Percentiles rank a stretch among this genome's conserved stretches.
Conservation (phyloP, 371 early-diverging fungal species). For the Apophysomyces elegans region DNA sequence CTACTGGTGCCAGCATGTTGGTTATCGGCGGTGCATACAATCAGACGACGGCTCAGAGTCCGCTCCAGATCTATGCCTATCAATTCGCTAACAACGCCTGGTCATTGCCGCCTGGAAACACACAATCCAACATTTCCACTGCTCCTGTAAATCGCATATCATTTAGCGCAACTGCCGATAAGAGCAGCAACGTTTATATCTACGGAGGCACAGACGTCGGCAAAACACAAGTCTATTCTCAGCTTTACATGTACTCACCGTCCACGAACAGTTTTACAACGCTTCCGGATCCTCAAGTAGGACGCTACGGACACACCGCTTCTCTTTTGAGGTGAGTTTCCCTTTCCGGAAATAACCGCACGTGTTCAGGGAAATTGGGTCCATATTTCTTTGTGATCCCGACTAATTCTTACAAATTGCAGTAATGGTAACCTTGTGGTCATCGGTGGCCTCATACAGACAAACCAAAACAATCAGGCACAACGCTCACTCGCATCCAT, state of each 20-base stretch:
- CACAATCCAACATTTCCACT: conserved; percentile 10
- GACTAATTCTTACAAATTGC: conserved; percentile 12
- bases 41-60: conserved; percentile 4
- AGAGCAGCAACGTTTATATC: conserved; percentile 26
- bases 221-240: conserved; percentile 19
- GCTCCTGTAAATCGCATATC: conserved; percentile 28
- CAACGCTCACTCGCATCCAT: conserved; percentile 22
- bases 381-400: conserved; percentile 8
- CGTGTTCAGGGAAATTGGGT: conserved; percentile 9
- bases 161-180: conserved; percentile 31
- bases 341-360: conserved; percentile 10
- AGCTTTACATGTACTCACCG: conserved; percentile 33
- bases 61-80: conserved; percentile 27
- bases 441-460: conserved; percentile 42
- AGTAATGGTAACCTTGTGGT: conserved; percentile 46
- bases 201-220: conserved; percentile 34
- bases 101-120: conserved; percentile 14
- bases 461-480: background rate
- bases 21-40: conserved; percentile 23
- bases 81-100: conserved; percentile 21
- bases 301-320: conserved; percentile 43
- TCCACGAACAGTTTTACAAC: conserved; percentile 21
- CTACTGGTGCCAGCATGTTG: conserved; percentile 15
- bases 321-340: conserved; percentile 38
- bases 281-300: conserved; percentile 12